Evolutionary conservation across 2,329 filamentous ascomycete genomes (phyloP).

Genomic region (Pseudogymnoascus verrucosus): DNA sequence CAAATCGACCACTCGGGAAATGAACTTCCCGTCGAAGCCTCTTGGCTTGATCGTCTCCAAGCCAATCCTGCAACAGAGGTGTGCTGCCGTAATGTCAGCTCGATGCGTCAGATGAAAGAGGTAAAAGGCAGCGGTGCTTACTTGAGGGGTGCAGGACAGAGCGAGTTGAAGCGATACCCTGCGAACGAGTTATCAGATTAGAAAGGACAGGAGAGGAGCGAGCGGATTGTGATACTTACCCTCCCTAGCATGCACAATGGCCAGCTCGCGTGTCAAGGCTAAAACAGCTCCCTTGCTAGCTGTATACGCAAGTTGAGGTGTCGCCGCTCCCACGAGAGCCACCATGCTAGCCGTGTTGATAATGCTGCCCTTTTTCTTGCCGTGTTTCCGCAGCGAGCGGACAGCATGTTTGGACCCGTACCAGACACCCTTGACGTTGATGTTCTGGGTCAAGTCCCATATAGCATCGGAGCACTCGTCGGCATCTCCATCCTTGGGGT

Average conservation of each 20-base stretch:
- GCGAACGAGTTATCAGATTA: not conserved
- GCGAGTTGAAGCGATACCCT: slow-evolving; percentile 63
- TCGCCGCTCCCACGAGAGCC: slow-evolving; percentile 61
- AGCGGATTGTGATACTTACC: slow-evolving; percentile 30
- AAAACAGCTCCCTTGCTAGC: slow-evolving; percentile 69
- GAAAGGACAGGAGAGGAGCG: not conserved
- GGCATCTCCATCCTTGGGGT: slow-evolving; percentile 55
- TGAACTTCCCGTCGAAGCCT: slow-evolving; percentile 66
- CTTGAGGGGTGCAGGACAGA: slow-evolving; percentile 68
- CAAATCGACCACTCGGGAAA: slow-evolving; percentile 67
- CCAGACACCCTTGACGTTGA: slow-evolving; percentile 76
- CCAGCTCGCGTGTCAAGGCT: slow-evolving; percentile 65
- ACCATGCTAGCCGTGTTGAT: slow-evolving; percentile 71
- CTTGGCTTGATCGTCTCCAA: slow-evolving; percentile 64
- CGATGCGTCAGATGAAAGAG: not conserved
- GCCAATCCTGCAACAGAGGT: slow-evolving; percentile 67
- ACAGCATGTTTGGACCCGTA: slow-evolving; percentile 68
- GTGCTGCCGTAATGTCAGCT: slow-evolving; percentile 33
- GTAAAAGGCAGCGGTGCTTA: not conserved
- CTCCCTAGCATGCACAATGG: slow-evolving; percentile 66
- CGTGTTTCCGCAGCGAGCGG: slow-evolving; percentile 55
- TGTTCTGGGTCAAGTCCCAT: slow-evolving; percentile 68
- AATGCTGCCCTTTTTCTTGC: slow-evolving; percentile 59
- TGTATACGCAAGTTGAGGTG: slow-evolving; percentile 67
- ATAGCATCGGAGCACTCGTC: slow-evolving; percentile 64